phyloP scores from a whole-genome alignment of 2,329 filamentous ascomycete genomes.

The Verruconis gallopava region DNA sequence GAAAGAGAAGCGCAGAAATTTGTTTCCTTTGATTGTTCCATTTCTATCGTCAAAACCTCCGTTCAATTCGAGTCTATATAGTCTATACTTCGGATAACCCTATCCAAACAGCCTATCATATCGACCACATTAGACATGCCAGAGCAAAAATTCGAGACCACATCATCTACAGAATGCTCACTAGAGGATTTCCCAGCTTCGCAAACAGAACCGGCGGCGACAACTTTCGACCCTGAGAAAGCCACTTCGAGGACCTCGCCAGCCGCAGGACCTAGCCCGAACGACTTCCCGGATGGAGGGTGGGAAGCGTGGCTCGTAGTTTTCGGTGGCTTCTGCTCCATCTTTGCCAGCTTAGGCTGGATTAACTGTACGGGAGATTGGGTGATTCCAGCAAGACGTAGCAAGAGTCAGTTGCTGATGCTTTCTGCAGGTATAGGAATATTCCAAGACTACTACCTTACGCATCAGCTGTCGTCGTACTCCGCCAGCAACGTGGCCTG shows the following conservation, averaged over 20 bases:
- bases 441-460: slow-evolving; percentile 35
- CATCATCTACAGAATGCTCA: neutral
- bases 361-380: slow-evolving; percentile 25
- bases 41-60: too few species aligned
- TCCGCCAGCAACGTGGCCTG: slow-evolving; percentile 30
- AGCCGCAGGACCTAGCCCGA: neutral
- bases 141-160: neutral
- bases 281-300: slow-evolving; percentile 9
- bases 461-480: slow-evolving; percentile 27
- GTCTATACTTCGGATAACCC: too few species aligned
- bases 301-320: slow-evolving; percentile 14
- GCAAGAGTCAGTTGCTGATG: too few species aligned
- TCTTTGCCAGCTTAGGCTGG: slow-evolving; percentile 27
- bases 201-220: too few species aligned
- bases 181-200: neutral
- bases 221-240: slow-evolving; percentile 1
- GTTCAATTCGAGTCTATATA: too few species aligned
- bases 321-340: slow-evolving; percentile 17
- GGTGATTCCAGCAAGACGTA: neutral
- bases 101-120: too few species aligned
- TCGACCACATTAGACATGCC: too few species aligned
- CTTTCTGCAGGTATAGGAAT: slow-evolving; percentile 30
- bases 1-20: too few species aligned
- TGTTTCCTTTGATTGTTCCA: too few species aligned
- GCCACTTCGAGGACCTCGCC: neutral